A percentile compares a stretch with the other conserved stretches of the same genome.
phyloP scores from a whole-genome alignment of 306 rosid genomes.

The Inga leiocalycina region DNA sequence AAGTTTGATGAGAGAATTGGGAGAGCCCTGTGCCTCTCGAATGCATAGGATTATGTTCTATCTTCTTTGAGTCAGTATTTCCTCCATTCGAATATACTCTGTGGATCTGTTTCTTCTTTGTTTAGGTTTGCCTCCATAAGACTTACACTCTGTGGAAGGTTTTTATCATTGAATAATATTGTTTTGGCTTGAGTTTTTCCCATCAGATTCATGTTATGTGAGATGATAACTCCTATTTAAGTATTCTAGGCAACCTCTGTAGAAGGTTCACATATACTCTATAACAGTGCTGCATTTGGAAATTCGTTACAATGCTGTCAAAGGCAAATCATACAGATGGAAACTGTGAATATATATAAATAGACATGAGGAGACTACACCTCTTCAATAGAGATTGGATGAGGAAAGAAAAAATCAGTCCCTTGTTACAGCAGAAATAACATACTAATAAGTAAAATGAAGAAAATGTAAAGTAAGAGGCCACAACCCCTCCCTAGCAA shows the following conservation, averaged over 20 bases:
- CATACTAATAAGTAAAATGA: no score
- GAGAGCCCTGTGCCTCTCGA: no score
- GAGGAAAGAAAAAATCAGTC: background rate
- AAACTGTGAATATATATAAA: background rate
- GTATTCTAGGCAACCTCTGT: background rate
- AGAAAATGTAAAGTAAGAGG: background rate
- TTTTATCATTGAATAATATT: no score
- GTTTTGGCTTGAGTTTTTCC: no score
- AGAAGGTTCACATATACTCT: background rate
- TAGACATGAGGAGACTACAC: background rate
- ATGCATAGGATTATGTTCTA: no score
- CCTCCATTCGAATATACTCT: no score
- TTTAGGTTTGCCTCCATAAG: no score
- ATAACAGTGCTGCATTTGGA: background rate
- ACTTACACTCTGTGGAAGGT: no score
- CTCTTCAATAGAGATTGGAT: background rate
- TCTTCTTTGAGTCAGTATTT: no score
- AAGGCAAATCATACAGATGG: background rate
- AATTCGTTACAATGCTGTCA: background rate
- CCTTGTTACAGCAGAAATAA: no score
- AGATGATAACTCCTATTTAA: background rate
- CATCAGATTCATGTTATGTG: background rate
- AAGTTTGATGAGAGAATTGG: no score
- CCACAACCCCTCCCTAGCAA: background rate
- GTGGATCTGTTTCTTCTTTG: no score